Evolutionary conservation across 2,329 filamentous ascomycete genomes (phyloP).

Genomic region (Colletotrichum sp.): DNA sequence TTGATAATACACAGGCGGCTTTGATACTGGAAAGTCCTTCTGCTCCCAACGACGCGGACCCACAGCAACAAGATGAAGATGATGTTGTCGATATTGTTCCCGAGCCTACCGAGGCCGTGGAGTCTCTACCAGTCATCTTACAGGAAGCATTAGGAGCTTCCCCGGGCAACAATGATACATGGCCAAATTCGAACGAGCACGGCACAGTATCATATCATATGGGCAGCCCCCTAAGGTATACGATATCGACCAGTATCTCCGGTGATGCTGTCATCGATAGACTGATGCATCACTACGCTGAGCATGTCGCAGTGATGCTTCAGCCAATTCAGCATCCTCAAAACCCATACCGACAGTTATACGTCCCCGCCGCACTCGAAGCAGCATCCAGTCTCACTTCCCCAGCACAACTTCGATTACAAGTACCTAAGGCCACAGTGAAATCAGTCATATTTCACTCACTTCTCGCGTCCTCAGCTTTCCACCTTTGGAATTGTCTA

Average conservation of each 20-base stretch:
- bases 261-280: not conserved
- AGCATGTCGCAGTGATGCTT: not conserved
- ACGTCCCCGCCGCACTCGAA: not conserved
- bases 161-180: not conserved
- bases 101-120: too few species aligned
- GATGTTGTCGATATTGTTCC: not conserved
- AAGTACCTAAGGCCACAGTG: not conserved
- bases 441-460: not conserved
- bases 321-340: not conserved
- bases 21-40: not conserved
- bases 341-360: not conserved
- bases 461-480: not conserved
- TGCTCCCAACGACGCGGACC: not conserved
- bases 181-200: not conserved
- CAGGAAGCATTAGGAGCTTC: not conserved
- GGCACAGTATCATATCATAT: not conserved
- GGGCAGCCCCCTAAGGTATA: not conserved
- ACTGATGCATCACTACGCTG: not conserved
- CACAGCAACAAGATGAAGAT: not conserved
- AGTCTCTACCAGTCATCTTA: fast-evolving
- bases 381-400: not conserved
- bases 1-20: not conserved
- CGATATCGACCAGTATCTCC: not conserved
- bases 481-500: not conserved
- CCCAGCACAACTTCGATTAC: not conserved